A percentile compares a stretch with the other conserved stretches of the same genome.
Conservation (phyloP, 2,329 filamentous ascomycete genomes). For the Periconia sp. region DNA sequence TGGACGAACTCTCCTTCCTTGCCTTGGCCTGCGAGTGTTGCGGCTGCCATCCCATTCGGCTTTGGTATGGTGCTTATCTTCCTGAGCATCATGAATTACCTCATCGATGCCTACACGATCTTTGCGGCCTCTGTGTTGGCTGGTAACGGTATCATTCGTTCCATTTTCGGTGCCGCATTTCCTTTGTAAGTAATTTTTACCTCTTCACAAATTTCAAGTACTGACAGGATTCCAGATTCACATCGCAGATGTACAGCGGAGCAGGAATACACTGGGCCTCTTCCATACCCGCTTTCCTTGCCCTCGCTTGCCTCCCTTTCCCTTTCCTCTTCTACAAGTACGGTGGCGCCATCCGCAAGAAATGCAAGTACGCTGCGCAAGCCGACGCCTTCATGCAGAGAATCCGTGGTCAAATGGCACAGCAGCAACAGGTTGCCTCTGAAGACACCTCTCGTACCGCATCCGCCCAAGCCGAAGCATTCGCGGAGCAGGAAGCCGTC, state of each 20-base stretch:
- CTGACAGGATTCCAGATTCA: conserved; percentile 4
- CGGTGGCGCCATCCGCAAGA: conserved; percentile 66
- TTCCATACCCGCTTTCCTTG: conserved; percentile 75
- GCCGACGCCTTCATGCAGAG: conserved; percentile 65
- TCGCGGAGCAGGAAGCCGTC: conserved; percentile 23
- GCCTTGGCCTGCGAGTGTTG: conserved; percentile 63
- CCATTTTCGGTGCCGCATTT: conserved; percentile 77
- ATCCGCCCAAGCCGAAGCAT: conserved; percentile 40
- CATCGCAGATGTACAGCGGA: conserved; percentile 59
- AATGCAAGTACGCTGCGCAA: conserved; percentile 73
- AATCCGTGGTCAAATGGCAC: conserved; percentile 45
- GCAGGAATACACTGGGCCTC: conserved; percentile 75
- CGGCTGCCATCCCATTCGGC: conserved; percentile 60
- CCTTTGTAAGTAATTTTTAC: conserved; percentile 49
- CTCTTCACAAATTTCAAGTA: conserved; percentile 64
- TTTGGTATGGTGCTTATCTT: conserved; percentile 71
- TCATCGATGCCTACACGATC: conserved; percentile 65
- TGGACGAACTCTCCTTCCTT: conserved; percentile 56
- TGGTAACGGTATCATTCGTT: conserved; percentile 80
- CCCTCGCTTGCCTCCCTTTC: conserved; percentile 73
- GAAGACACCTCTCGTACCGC: conserved; percentile 21
- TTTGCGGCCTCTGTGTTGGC: conserved; percentile 78
- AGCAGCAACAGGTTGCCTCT: conserved; percentile 16
- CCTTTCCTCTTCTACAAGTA: conserved; percentile 80
- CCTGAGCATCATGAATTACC: conserved; percentile 55